These are phyloP conservation scores for Tricholoma furcatifolium DNA, from an alignment of 768 basidiomycete genomes.

Conservation along the genomic window DNA sequence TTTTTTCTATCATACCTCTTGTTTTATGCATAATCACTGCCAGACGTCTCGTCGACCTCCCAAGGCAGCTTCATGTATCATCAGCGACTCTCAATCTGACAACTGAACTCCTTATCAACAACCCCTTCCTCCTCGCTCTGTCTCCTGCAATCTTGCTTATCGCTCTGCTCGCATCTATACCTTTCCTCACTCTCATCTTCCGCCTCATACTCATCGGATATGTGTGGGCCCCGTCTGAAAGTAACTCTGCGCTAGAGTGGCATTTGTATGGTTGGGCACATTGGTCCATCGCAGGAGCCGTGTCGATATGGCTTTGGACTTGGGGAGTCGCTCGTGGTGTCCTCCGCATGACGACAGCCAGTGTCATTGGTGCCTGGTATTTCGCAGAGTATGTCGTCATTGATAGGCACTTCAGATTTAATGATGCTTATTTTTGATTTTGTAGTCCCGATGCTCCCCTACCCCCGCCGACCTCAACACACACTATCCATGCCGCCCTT, in stretches of 20 bases:
- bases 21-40: slow-evolving; percentile 68
- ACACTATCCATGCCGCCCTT: slow-evolving; percentile 74
- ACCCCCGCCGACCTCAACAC: slow-evolving; percentile 59
- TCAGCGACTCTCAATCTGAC: slow-evolving; percentile 59
- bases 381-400: slow-evolving; percentile 52
- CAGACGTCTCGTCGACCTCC: slow-evolving; percentile 69
- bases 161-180: slow-evolving; percentile 69
- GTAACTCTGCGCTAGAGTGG: slow-evolving; percentile 34
- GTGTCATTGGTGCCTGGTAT: slow-evolving; percentile 92
- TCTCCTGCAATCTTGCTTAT: slow-evolving; percentile 72
- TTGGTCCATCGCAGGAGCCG: slow-evolving; percentile 50
- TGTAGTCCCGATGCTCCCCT: slow-evolving; percentile 32
- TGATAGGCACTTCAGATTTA: neutral
- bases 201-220: slow-evolving; percentile 75
- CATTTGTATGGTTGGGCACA: slow-evolving; percentile 38
- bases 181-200: slow-evolving; percentile 77
- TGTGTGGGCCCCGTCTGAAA: slow-evolving; percentile 20
- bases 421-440: neutral
- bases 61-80: slow-evolving; percentile 64
- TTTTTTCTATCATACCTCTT: slow-evolving; percentile 78
- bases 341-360: slow-evolving; percentile 72
- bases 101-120: slow-evolving; percentile 64
- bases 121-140: slow-evolving; percentile 74
- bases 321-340: slow-evolving; percentile 81
- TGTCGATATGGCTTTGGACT: slow-evolving; percentile 67